A percentile compares a stretch with the other conserved stretches of the same genome.
phyloP scores from a whole-genome alignment of 2,329 filamentous ascomycete genomes.

The Pseudogymnoascus sp. region DNA sequence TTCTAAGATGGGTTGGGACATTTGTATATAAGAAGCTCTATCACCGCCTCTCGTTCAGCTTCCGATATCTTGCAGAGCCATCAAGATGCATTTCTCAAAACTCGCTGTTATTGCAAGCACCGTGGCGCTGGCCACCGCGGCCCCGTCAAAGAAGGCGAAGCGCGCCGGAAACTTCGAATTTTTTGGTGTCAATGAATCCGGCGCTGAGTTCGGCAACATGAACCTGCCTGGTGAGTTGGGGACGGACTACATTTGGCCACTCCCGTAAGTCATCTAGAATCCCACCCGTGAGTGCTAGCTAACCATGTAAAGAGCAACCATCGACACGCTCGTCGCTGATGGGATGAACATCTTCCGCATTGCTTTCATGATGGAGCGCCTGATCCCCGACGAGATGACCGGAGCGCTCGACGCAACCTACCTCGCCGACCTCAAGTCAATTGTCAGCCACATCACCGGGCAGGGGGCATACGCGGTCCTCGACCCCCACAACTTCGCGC shows the following conservation, averaged over 20 bases:
- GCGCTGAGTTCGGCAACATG: constrained; percentile 51
- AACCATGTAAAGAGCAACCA: constrained; percentile 18
- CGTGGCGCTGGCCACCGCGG: constrained; percentile 19
- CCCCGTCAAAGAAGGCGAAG: constrained; percentile 28
- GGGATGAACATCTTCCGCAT: constrained; percentile 49
- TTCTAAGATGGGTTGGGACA: not conserved
- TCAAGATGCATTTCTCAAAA: constrained; percentile 18
- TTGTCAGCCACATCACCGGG: constrained; percentile 38
- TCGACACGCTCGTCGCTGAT: constrained; percentile 39
- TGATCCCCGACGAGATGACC: constrained; percentile 41
- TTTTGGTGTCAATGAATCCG: constrained; percentile 34
- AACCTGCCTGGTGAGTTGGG: constrained; percentile 44
- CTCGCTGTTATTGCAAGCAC: constrained; percentile 19
- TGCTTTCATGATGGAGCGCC: constrained; percentile 46
- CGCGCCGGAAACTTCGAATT: constrained; percentile 31
- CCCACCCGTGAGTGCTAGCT: constrained; percentile 13
- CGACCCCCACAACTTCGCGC: constrained; percentile 39
- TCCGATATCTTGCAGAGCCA: not conserved
- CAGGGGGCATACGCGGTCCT: constrained; percentile 39
- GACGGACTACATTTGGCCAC: constrained; percentile 51
- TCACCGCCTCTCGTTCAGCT: not conserved
- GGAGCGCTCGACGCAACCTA: constrained; percentile 36
- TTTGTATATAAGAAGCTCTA: not conserved
- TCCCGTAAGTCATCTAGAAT: constrained; percentile 32
- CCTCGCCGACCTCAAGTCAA: constrained; percentile 34